Evolutionary conservation across 495 filamentous ascomycete species (phyloP).

Genomic region (Lophium mytilinum): DNA sequence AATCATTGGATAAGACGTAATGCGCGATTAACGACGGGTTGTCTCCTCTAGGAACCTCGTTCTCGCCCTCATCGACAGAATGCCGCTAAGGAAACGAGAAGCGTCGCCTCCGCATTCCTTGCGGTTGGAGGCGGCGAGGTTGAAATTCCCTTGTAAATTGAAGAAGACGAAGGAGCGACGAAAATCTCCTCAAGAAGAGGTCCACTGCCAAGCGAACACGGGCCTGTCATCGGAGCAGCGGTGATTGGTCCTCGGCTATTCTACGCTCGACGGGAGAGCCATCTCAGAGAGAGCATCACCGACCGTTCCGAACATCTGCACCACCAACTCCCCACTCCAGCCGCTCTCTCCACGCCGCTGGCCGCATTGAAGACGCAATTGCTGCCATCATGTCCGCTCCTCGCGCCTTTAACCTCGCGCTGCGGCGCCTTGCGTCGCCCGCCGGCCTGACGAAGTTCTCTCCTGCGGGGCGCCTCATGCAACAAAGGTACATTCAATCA

Average conservation of each 20-base stretch:
- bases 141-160: constrained; percentile 16
- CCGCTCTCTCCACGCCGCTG: neutral
- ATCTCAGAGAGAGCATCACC: constrained; percentile 1
- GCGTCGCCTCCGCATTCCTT: constrained; percentile 17
- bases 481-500: constrained; percentile 15
- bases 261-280: constrained; percentile 7
- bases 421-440: constrained; percentile 12
- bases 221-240: neutral
- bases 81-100: constrained; percentile 20
- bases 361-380: constrained; percentile 5
- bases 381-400: constrained; percentile 19
- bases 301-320: constrained; percentile 9
- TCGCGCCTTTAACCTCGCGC: constrained; percentile 20
- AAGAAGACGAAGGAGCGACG: neutral
- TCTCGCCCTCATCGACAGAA: constrained; percentile 22
- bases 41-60: constrained; percentile 29
- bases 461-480: constrained; percentile 23
- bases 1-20: constrained; percentile 25
- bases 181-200: too few relatives aligned
- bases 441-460: constrained; percentile 15
- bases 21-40: constrained; percentile 43
- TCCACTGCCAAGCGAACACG: too few relatives aligned
- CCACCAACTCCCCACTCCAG: constrained; percentile 17
- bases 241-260: constrained; percentile 22
- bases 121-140: constrained; percentile 17